Percentiles rank a stretch among this genome's conserved stretches.
These are phyloP conservation scores for Allium fistulosum DNA, from an alignment of 106 monocot species.

Conservation along the genomic window DNA sequence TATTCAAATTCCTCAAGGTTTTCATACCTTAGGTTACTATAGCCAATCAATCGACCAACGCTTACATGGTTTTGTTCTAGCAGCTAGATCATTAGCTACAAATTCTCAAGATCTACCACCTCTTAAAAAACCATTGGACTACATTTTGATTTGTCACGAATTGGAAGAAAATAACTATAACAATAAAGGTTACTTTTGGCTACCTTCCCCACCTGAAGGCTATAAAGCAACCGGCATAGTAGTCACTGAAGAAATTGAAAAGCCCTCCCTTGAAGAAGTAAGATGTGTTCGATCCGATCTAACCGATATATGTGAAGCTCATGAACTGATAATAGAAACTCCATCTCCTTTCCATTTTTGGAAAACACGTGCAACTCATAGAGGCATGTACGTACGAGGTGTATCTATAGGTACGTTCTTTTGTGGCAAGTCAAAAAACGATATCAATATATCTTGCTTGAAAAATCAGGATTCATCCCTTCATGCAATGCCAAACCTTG, in stretches of 20 bases:
- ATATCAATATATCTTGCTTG: slow-evolving; percentile 49
- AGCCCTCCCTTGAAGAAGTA: slow-evolving; percentile 69
- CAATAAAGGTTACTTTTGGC: slow-evolving; percentile 72
- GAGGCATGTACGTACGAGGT: slow-evolving; percentile 76
- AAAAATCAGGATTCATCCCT: slow-evolving; percentile 58
- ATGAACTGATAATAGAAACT: slow-evolving; percentile 36
- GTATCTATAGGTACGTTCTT: slow-evolving; percentile 74
- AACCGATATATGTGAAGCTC: slow-evolving; percentile 53
- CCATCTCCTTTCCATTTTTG: slow-evolving; percentile 37
- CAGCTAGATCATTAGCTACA: slow-evolving; percentile 36
- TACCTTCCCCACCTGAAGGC: slow-evolving; percentile 66
- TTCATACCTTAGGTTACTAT: slow-evolving; percentile 80
- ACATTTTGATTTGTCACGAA: slow-evolving; percentile 57
- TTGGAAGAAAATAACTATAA: slow-evolving; percentile 25
- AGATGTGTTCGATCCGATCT: slow-evolving; percentile 86
- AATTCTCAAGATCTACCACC: slow-evolving; percentile 29
- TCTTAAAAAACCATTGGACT: slow-evolving; percentile 68
- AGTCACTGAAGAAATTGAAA: slow-evolving; percentile 54
- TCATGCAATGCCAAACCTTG: slow-evolving; percentile 81
- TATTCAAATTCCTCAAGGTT: slow-evolving; percentile 53
- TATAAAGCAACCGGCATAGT: slow-evolving; percentile 71
- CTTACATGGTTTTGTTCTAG: slow-evolving; percentile 75
- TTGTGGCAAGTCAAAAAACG: slow-evolving; percentile 35
- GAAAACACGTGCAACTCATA: slow-evolving; percentile 48
- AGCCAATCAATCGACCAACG: slow-evolving; percentile 50